Conservation (phyloP, 176 grass and related monocot species). For the Aegilops speltoides region DNA sequence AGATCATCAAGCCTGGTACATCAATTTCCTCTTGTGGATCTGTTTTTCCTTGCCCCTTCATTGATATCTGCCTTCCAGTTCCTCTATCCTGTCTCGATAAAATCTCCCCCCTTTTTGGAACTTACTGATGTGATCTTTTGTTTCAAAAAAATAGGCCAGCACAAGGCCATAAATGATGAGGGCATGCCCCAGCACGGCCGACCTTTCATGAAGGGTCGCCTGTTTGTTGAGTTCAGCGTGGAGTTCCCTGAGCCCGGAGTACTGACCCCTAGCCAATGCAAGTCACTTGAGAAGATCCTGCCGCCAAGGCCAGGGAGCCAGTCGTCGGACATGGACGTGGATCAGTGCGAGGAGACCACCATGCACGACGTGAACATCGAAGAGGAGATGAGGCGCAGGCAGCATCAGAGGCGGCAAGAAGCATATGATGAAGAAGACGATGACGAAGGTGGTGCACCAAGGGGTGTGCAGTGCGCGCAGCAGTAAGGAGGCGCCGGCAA, state of each 20-base stretch:
- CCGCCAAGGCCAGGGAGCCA: constrained; percentile 41
- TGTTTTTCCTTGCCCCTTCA: neutral
- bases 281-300: constrained; percentile 60
- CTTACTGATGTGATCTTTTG: neutral
- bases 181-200: constrained; percentile 90
- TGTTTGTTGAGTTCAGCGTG: constrained; percentile 84
- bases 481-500: constrained; percentile 41
- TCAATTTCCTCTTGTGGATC: neutral
- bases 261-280: constrained; percentile 56
- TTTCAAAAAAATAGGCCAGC: constrained; percentile 50
- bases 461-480: constrained; percentile 94
- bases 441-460: constrained; percentile 49
- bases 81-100: neutral
- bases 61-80: constrained; percentile 9
- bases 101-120: neutral
- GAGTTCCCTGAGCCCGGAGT: constrained; percentile 66
- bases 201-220: constrained; percentile 86
- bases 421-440: constrained; percentile 77
- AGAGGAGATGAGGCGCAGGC: constrained; percentile 86
- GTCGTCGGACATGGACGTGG: constrained; percentile 59
- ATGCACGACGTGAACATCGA: constrained; percentile 85
- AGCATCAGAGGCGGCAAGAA: constrained; percentile 61
- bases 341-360: constrained; percentile 84
- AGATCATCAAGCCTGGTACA: constrained; percentile 88
- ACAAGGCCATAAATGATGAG: constrained; percentile 90